A percentile compares a stretch with the other conserved stretches of the same genome.
Evolutionary conservation across 371 early-diverging fungal genomes (phyloP).

Genomic region (Apophysomyces sp.): DNA sequence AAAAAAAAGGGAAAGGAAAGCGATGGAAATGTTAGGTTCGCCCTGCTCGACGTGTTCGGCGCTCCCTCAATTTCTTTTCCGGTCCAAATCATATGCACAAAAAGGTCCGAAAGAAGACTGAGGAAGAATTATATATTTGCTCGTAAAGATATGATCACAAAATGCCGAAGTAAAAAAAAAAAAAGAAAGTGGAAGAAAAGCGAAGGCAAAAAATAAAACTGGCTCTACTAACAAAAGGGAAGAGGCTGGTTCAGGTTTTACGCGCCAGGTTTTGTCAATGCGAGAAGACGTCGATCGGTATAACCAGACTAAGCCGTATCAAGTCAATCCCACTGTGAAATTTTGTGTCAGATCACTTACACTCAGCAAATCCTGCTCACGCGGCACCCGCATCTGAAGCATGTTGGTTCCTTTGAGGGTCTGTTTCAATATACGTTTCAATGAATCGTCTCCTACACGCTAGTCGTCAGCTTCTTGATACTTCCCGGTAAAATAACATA

Average conservation of each 20-base stretch:
- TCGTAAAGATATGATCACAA: background rate
- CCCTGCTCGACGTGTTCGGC: background rate
- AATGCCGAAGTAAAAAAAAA: background rate
- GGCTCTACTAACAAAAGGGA: background rate
- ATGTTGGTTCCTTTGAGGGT: slow-evolving; percentile 19
- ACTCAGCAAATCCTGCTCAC: slow-evolving; percentile 28
- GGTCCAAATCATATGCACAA: too few relatives aligned
- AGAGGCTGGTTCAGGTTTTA: background rate
- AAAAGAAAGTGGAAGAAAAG: background rate
- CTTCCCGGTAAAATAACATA: slow-evolving; percentile 8
- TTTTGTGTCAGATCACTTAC: slow-evolving; percentile 9
- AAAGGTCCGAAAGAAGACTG: background rate
- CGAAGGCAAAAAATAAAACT: background rate
- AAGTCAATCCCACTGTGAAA: background rate
- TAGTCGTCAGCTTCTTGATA: background rate
- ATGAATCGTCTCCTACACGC: slow-evolving; percentile 26
- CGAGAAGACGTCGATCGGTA: slow-evolving; percentile 43
- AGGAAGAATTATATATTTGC: background rate
- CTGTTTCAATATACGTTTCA: slow-evolving; percentile 29
- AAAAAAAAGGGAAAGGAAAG: background rate
- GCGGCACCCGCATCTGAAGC: slow-evolving; percentile 31
- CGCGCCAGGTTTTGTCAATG: slow-evolving; percentile 23
- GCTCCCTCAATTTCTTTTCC: background rate
- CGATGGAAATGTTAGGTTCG: background rate
- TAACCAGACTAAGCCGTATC: slow-evolving; percentile 37